These are phyloP conservation scores for Ophidiomyces ophidiicola DNA, from an alignment of 2,329 filamentous ascomycete species.

Conservation along the genomic window DNA sequence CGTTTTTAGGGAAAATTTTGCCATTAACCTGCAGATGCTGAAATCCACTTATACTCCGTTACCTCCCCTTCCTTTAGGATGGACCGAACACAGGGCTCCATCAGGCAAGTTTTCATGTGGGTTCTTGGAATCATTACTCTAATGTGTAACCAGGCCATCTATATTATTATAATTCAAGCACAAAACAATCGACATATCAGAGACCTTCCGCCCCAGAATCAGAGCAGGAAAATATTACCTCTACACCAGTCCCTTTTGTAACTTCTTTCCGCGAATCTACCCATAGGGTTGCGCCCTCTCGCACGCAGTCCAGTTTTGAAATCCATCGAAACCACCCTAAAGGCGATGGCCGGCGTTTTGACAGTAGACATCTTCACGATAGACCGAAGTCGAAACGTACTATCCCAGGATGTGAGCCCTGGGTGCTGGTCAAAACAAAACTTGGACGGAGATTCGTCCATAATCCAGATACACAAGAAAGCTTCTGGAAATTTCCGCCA, in stretches of 20 bases:
- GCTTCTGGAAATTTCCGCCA: slow-evolving; percentile 88
- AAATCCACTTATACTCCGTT: slow-evolving; percentile 63
- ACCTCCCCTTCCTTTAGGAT: slow-evolving; percentile 60
- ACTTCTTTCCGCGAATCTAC: slow-evolving; percentile 33
- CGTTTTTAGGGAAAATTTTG: not conserved
- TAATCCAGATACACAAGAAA: slow-evolving; percentile 73
- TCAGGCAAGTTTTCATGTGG: slow-evolving; percentile 43
- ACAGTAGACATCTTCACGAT: slow-evolving; percentile 58
- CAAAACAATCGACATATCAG: slow-evolving; percentile 77
- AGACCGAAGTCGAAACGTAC: slow-evolving; percentile 65
- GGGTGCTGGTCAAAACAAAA: slow-evolving; percentile 88
- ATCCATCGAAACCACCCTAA: slow-evolving; percentile 36
- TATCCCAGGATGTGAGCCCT: slow-evolving; percentile 73
- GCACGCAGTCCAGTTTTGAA: slow-evolving; percentile 23
- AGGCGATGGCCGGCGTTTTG: slow-evolving; percentile 44
- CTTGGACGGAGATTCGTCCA: slow-evolving; percentile 81
- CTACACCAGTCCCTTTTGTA: slow-evolving; percentile 22
- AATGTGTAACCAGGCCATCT: slow-evolving; percentile 49
- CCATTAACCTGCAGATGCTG: slow-evolving; percentile 42
- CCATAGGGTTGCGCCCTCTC: slow-evolving; percentile 22
- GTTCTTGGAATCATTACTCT: not conserved
- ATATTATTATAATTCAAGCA: slow-evolving; percentile 76
- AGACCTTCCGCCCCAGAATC: slow-evolving; percentile 45
- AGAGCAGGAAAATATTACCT: slow-evolving; percentile 7
- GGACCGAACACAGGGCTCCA: slow-evolving; percentile 88